These are phyloP conservation scores for Heliamphora exappendiculata DNA, from an alignment of 148 eudicot genomes.

Conservation along the genomic window DNA sequence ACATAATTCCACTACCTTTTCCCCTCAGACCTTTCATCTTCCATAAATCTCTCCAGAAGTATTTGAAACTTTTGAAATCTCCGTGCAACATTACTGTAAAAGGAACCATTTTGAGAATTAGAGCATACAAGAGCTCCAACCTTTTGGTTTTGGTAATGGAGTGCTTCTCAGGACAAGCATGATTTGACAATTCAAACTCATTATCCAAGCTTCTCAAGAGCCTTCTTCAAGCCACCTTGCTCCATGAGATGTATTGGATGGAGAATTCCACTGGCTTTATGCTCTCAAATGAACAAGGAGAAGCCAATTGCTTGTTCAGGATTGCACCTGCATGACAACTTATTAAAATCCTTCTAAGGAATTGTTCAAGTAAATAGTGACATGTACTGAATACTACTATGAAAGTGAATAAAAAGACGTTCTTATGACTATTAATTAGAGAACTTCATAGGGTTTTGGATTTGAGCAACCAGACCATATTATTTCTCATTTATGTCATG, in stretches of 20 bases:
- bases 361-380: background rate
- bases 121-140: conserved; percentile 15
- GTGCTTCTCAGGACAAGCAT: conserved; percentile 43
- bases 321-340: conserved; percentile 16
- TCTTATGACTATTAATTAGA: no score
- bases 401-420: no score
- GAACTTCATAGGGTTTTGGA: no score
- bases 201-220: conserved; percentile 24
- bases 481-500: no score
- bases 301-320: conserved; percentile 10
- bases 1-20: conserved; percentile 16
- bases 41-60: conserved; percentile 30
- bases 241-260: conserved; percentile 11
- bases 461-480: no score
- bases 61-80: conserved; percentile 29
- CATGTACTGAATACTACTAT: background rate
- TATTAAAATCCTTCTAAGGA: background rate
- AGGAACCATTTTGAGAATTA: background rate
- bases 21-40: conserved; percentile 24
- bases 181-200: conserved; percentile 33
- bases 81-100: background rate
- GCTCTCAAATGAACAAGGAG: conserved; percentile 8
- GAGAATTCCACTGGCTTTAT: conserved; percentile 9
- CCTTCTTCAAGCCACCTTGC: conserved; percentile 15
- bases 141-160: conserved; percentile 28